These are phyloP conservation scores for Mercurialis annua DNA, from an alignment of 345 rosid species.

Conservation along the genomic window DNA sequence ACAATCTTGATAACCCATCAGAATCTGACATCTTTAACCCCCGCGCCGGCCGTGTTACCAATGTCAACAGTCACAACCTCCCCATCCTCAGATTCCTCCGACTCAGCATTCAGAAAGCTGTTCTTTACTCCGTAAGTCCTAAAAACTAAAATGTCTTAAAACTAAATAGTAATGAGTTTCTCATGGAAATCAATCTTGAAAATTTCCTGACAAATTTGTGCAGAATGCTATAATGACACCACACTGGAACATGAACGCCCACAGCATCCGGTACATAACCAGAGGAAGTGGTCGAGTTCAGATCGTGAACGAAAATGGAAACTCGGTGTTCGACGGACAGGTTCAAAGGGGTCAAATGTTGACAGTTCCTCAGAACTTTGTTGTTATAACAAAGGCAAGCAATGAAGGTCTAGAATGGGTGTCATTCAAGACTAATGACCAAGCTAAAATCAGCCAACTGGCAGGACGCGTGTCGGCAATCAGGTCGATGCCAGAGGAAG, in stretches of 20 bases:
- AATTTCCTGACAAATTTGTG: no score
- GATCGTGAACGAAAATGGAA: slow-evolving; percentile 26
- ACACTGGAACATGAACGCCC: slow-evolving; percentile 40
- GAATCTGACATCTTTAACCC: slow-evolving; percentile 56
- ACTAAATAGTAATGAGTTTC: no score
- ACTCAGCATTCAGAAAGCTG: slow-evolving; percentile 53
- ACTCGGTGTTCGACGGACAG: slow-evolving; percentile 20
- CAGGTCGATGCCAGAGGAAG: slow-evolving; percentile 30
- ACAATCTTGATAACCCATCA: slow-evolving; percentile 46
- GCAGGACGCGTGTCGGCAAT: slow-evolving; percentile 31
- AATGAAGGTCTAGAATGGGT: slow-evolving; percentile 36
- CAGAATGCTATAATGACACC: slow-evolving; percentile 37
- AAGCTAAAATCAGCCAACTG: slow-evolving; percentile 26
- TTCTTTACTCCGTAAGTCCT: slow-evolving; percentile 37
- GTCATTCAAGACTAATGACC: slow-evolving; percentile 34
- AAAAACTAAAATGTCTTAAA: no score
- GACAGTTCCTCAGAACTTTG: slow-evolving; percentile 34
- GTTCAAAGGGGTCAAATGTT: slow-evolving; percentile 34
- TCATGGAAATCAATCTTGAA: no score
- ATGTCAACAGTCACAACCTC: slow-evolving; percentile 47
- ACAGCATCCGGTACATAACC: slow-evolving; percentile 31
- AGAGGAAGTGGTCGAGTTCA: slow-evolving; percentile 36
- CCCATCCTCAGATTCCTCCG: slow-evolving; percentile 48
- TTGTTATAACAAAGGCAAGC: slow-evolving; percentile 32
- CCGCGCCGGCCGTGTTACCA: slow-evolving; percentile 53